Evolutionary conservation across 1,284 basidiomycete genomes (phyloP).

Genomic region (Cryptococcus neoformans): DNA sequence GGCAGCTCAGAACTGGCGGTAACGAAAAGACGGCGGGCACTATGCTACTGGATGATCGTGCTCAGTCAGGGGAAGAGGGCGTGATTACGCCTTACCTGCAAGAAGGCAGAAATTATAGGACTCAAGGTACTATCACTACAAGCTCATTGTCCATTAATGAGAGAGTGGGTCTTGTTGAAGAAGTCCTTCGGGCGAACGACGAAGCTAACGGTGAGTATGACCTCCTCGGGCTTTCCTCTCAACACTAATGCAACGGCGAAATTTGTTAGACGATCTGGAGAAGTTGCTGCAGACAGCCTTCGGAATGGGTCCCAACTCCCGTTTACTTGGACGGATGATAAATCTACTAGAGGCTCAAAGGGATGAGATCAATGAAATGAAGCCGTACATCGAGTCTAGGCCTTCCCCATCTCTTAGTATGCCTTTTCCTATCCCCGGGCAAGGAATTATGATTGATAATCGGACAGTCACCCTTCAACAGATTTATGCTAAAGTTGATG

Average conservation of each 20-base stretch:
- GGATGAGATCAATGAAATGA: conserved; percentile 19
- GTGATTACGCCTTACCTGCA: neutral
- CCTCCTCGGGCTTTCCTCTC: too few species aligned
- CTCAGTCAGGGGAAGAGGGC: neutral
- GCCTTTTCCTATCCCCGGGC: neutral
- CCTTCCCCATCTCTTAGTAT: conserved; percentile 21
- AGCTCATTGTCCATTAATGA: neutral
- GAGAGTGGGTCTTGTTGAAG: too few species aligned
- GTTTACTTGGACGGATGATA: conserved; percentile 4
- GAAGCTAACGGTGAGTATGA: too few species aligned
- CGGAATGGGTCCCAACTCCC: neutral
- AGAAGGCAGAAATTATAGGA: too few species aligned
- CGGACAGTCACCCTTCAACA: conserved; percentile 19
- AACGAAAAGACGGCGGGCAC: neutral
- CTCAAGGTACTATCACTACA: neutral
- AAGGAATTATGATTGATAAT: neutral
- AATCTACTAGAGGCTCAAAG: conserved; percentile 23
- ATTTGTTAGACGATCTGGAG: too few species aligned
- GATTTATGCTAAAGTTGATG: conserved; percentile 18
- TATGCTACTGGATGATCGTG: conserved; percentile 4
- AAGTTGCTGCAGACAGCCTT: too few species aligned
- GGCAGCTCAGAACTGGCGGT: neutral
- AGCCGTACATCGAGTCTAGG: conserved; percentile 12
- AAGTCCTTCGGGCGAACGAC: too few species aligned
- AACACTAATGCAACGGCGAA: too few species aligned